These are phyloP conservation scores for Microbotryum lychnidis-dioicae DNA, from an alignment of 1,284 basidiomycete genomes.

Conservation along the genomic window DNA sequence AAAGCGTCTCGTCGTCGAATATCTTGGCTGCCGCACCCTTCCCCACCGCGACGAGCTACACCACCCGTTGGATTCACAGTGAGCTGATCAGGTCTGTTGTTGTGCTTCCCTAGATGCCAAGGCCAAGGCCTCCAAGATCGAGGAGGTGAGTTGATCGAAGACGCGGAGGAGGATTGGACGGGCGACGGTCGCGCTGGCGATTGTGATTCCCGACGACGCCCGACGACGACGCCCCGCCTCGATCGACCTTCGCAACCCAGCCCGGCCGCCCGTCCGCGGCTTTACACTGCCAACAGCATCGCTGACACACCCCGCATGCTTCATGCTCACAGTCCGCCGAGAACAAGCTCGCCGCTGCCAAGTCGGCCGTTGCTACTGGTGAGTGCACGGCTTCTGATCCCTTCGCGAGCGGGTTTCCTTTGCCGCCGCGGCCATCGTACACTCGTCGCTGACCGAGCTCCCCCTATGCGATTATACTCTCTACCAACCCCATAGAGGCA, in stretches of 20 bases:
- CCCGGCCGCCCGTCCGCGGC: no score
- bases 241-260: no score
- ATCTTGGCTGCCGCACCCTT: no score
- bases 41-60: no score
- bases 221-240: not conserved
- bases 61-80: no score
- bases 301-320: not conserved
- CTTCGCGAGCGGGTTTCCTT: not conserved
- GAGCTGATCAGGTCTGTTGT: not conserved
- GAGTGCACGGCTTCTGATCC: not conserved
- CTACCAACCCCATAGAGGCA: conserved; percentile 10
- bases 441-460: not conserved
- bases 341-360: conserved; percentile 32
- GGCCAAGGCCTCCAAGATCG: conserved; percentile 30
- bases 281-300: no score
- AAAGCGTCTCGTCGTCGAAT: not conserved
- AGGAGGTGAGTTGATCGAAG: conserved; percentile 7
- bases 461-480: not conserved
- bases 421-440: conserved; percentile 3
- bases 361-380: conserved; percentile 29
- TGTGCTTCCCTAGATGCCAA: conserved; percentile 23
- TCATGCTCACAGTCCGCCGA: conserved; percentile 17
- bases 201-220: not conserved
- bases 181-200: not conserved
- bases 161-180: not conserved